Evolutionary conservation across 2,329 filamentous ascomycete species (phyloP), one percentile per base, ranked within the genome.

Genomic region (Arthrobotrys conoides): DNA sequence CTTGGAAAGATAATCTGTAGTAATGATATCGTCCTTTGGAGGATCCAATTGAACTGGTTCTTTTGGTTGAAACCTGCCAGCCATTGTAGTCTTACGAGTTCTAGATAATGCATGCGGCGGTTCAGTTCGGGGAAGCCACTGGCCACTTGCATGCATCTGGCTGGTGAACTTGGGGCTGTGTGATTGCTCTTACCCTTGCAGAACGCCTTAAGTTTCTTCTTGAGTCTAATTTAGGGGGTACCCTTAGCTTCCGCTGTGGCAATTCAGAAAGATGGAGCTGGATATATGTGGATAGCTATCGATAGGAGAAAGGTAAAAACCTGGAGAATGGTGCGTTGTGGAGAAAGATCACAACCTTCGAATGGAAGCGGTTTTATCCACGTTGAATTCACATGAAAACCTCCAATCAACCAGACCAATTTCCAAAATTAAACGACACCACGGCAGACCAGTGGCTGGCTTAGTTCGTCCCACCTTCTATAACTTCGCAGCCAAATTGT

Each of bases 11-110:
- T 95, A 90, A 75, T 96, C 92, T 0, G 88, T 83, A n/a, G 91
- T 90, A 82, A 99, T 97, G 44, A 89, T 89, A 82, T 97, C 94
- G 83, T 93, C 89, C 86, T 96, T 98, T 14, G 96, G 96, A 44
- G 93, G 91, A 73, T 91, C 88, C 76, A 99, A 89, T 72, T 90
- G 86, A 77, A 96, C 91, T 2, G 92, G 88, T 30, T 87, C 86
- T 85, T 96, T 96, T 51, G 93, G 93, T 84, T 92, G 91, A 82
- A 96, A 96, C 82, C 89, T 91, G 80, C 87, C 88, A 78, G 87
- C 64, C 76, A 75, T 79, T 38, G 38, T 67, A 27, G 30, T n/a
- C 12, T 38, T 41, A 48, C 41, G 16, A 49, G 46, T 61, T 36
- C 48, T 59, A 48, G 5, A 46, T 36, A n/a, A 18, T 65, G 48